Conservation (phyloP, 192 early-diverging fungal genomes). For the Geosiphon pyriformis region DNA sequence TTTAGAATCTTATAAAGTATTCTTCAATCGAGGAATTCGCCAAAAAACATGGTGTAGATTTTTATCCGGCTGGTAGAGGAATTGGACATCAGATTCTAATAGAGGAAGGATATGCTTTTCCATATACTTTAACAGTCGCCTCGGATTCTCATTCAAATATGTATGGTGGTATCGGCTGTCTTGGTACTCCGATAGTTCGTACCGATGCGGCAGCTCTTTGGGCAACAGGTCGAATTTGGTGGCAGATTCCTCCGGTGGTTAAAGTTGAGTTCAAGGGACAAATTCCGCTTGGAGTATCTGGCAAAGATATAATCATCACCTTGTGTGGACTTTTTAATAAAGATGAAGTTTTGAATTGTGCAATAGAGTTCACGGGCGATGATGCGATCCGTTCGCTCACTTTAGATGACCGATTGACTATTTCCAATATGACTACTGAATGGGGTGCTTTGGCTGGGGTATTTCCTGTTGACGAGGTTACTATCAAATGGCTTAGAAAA, state of each 20-base stretch:
- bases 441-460: slow-evolving; percentile 98
- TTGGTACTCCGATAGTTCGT: slow-evolving; percentile 96
- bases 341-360: slow-evolving; percentile 95
- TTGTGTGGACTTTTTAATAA: slow-evolving; percentile 89
- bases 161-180: slow-evolving; percentile 94
- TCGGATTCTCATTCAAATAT: slow-evolving; percentile 99
- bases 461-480: slow-evolving; percentile 85
- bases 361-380: slow-evolving; percentile 91
- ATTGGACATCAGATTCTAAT: slow-evolving; percentile 98
- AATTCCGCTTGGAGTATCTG: slow-evolving; percentile 79
- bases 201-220: slow-evolving; percentile 98
- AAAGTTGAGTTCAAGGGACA: slow-evolving; percentile 79
- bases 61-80: slow-evolving; percentile 94
- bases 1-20: slow-evolving; percentile 83
- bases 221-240: slow-evolving; percentile 98
- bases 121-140: slow-evolving; percentile 88
- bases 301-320: slow-evolving; percentile 95
- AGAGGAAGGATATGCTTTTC: slow-evolving; percentile 96
- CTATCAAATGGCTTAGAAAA: slow-evolving; percentile 65
- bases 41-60: slow-evolving; percentile 70
- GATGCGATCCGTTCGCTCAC: slow-evolving; percentile 55
- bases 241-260: slow-evolving; percentile 96
- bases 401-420: slow-evolving; percentile 89
- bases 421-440: slow-evolving; percentile 99
- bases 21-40: slow-evolving; percentile 80